phyloP scores from a whole-genome alignment of 148 eudicot species.

The Amaranthus cruentus region DNA sequence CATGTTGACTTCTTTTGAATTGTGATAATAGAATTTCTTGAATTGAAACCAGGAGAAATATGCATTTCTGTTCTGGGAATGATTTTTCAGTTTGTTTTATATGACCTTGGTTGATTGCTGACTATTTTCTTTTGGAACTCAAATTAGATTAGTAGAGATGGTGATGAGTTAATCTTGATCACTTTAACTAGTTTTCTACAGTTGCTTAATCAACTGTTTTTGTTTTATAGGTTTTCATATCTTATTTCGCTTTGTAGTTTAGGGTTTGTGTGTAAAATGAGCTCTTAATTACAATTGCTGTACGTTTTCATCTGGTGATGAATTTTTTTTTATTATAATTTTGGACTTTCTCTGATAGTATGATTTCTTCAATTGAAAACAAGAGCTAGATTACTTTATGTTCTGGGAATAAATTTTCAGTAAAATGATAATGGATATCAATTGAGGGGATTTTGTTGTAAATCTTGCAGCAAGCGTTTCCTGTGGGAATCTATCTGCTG shows the following conservation, averaged over 20 bases:
- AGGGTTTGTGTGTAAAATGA: background rate
- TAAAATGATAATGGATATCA: background rate
- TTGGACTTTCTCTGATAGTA: background rate
- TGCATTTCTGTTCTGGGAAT: too few relatives aligned
- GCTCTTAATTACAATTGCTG: background rate
- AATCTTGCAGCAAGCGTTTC: background rate
- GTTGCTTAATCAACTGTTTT: background rate
- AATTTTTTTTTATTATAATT: background rate
- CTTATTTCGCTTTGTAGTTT: background rate
- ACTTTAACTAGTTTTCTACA: background rate
- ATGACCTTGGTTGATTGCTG: too few relatives aligned
- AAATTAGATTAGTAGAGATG: too few relatives aligned
- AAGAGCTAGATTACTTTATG: background rate
- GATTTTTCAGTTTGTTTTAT: too few relatives aligned
- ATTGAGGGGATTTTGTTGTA: background rate
- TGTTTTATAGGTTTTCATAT: background rate
- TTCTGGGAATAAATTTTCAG: background rate
- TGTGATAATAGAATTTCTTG: too few relatives aligned
- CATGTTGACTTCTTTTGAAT: too few relatives aligned
- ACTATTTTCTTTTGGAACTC: too few relatives aligned
- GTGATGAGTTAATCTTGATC: background rate
- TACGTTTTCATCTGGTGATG: background rate
- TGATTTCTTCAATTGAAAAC: constrained; percentile 3
- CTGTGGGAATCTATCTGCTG: background rate
- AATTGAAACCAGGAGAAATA: too few relatives aligned